Evolutionary conservation across 257 asterid species (phyloP).

Genomic region (Capsicum chinense): DNA sequence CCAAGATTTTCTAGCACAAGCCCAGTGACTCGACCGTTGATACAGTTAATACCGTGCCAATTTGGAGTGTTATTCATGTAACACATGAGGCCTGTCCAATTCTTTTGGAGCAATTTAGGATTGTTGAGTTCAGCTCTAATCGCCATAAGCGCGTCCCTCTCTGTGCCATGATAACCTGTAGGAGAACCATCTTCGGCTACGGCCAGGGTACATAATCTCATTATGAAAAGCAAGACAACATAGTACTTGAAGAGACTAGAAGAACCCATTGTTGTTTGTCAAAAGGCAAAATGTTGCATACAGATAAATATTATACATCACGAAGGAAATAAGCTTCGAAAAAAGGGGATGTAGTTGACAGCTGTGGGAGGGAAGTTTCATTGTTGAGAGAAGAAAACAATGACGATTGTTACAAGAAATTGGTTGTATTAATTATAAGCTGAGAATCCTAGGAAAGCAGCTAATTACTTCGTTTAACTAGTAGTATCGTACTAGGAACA

Average conservation of each 20-base stretch:
- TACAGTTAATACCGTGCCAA: slow-evolving; percentile 67
- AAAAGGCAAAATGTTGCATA: background rate
- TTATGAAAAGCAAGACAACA: slow-evolving; percentile 39
- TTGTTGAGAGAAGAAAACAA: slow-evolving; percentile 50
- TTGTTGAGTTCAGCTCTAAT: slow-evolving; percentile 49
- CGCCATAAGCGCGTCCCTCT: slow-evolving; percentile 59
- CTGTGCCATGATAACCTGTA: slow-evolving; percentile 53
- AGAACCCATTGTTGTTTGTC: slow-evolving; percentile 32
- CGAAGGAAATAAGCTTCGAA: background rate
- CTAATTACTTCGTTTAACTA: background rate
- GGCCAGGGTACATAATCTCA: slow-evolving; percentile 19
- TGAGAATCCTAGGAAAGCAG: slow-evolving; percentile 52
- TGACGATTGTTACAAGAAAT: slow-evolving; percentile 35
- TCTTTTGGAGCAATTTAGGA: slow-evolving; percentile 40
- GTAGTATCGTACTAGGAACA: background rate
- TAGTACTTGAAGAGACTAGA: slow-evolving; percentile 36
- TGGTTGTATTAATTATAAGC: slow-evolving; percentile 31
- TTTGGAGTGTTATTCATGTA: slow-evolving; percentile 51
- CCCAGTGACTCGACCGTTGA: slow-evolving; percentile 62
- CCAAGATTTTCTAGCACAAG: slow-evolving; percentile 53
- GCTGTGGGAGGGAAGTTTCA: slow-evolving; percentile 7
- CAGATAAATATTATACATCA: background rate
- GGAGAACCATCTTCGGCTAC: slow-evolving; percentile 37
- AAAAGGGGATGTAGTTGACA: slow-evolving; percentile 19
- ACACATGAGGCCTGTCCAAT: slow-evolving; percentile 70